These are phyloP conservation scores for Sporisorium graminicola DNA, from an alignment of 1,284 basidiomycete species.

Conservation along the genomic window DNA sequence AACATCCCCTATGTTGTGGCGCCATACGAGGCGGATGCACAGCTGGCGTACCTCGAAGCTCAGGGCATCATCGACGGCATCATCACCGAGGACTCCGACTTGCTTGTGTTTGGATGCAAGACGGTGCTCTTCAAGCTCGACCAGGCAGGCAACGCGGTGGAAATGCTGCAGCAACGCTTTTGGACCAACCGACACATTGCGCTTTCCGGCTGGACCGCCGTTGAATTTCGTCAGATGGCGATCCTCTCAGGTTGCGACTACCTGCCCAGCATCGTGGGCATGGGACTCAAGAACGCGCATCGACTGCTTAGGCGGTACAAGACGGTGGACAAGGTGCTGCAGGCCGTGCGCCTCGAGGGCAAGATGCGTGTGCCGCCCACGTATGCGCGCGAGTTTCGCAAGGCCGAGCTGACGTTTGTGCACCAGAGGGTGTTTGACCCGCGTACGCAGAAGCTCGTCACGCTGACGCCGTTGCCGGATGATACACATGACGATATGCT, in stretches of 20 bases:
- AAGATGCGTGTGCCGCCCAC: slow-evolving; percentile 82
- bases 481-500: slow-evolving; percentile 50
- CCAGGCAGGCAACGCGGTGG: slow-evolving; percentile 77
- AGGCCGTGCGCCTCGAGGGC: slow-evolving; percentile 83
- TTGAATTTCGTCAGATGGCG: slow-evolving; percentile 92
- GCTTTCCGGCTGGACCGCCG: slow-evolving; percentile 87
- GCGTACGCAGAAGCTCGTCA: slow-evolving; percentile 40
- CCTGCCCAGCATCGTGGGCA: slow-evolving; percentile 70
- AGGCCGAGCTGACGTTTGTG: slow-evolving; percentile 91
- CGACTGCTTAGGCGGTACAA: slow-evolving; percentile 84
- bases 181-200: slow-evolving; percentile 80
- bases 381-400: slow-evolving; percentile 74
- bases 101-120: slow-evolving; percentile 94
- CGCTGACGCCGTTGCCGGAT: slow-evolving; percentile 59
- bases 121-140: slow-evolving; percentile 71
- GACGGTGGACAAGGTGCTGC: slow-evolving; percentile 87
- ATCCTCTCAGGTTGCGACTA: slow-evolving; percentile 99
- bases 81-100: slow-evolving; percentile 97
- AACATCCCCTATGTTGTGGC: slow-evolving; percentile 83
- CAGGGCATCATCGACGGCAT: slow-evolving; percentile 87
- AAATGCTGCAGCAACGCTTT: slow-evolving; percentile 83
- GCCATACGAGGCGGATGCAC: slow-evolving; percentile 98
- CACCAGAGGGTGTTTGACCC: slow-evolving; percentile 95
- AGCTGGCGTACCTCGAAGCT: slow-evolving; percentile 91
- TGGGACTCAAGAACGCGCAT: slow-evolving; percentile 86